Base-by-base conservation (phyloP, 495 filamentous ascomycete genomes). In the Elasticomyces elasticus region DNA sequence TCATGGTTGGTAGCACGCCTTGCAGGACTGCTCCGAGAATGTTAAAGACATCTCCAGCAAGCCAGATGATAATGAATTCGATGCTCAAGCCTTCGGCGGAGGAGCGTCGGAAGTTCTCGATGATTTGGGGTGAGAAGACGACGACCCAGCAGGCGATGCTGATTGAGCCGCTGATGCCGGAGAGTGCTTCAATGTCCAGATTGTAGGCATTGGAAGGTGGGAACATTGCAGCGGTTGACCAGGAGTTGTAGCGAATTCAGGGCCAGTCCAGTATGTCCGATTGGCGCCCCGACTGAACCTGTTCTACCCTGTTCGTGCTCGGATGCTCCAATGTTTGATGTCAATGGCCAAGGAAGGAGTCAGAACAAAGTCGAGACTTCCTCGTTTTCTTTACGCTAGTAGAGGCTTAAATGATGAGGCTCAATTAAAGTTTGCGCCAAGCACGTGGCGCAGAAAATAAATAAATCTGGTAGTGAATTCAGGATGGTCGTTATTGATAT, bases 131-230 rank as follows among this genome's bases (percentile, higher is more conserved):
- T 0, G 90, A 89, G 73, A 94, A 98, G 33, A 98, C 92, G 25
- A 96, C 89, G 19, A 98, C 84, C 92, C 92, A 98, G 65, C 89
- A 95, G 41, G 90, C 89, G 62, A 98, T 95, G 23, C 87, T 92
- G 58, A 98, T 89, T 1, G 90, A 95, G 9, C 89, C 89, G 71
- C 82, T 86, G 52, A 95, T 94, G 19, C 89, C 89, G 63, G 85
- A 89, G 57, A 95, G 78, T 43, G 89, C 87, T 60, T 90, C 87
- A 25, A 94, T 79, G 65, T 92, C 85, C 55, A 94, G 72, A 64
- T 83, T 74, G 49, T 83, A 75, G 38, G 75, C 76, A 51, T 69
- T 74, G 22, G 81, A 80, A 28, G 84, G 81, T 43, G 84, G 84
- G 58, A 83, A 84, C 85, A 91, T 89, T 35, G 33, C 63, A 15